A percentile compares a stretch with the other conserved stretches of the same genome.
Evolutionary conservation across 768 basidiomycete genomes (phyloP).

Genomic region (Trametes meyenii): DNA sequence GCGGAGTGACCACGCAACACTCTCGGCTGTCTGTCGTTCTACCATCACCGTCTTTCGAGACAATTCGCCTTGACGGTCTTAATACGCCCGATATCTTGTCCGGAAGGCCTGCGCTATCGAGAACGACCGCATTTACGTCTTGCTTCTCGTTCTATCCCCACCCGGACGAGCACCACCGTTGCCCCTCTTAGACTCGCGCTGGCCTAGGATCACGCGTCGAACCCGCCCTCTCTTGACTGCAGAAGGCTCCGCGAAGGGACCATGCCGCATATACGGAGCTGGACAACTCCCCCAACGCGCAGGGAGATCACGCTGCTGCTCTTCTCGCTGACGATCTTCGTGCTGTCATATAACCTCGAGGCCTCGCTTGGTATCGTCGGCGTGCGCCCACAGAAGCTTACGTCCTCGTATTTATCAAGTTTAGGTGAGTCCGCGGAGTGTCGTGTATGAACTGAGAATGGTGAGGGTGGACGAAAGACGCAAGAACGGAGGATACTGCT

Average conservation of each 20-base stretch:
- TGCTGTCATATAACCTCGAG: slow-evolving; percentile 77
- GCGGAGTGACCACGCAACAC: not conserved
- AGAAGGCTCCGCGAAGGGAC: not conserved
- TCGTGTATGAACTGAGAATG: not conserved
- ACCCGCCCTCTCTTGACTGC: not conserved
- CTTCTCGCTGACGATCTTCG: slow-evolving; percentile 64
- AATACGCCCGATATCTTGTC: not conserved
- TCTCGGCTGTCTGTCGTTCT: not conserved
- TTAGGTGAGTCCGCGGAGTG: slow-evolving; percentile 19
- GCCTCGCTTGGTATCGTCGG: slow-evolving; percentile 54
- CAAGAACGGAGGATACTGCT: too few species aligned
- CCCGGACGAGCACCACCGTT: slow-evolving; percentile 10
- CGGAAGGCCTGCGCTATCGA: not conserved
- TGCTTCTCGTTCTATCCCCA: slow-evolving; percentile 8
- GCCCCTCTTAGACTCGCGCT: slow-evolving; percentile 8
- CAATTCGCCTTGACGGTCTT: slow-evolving; percentile 10
- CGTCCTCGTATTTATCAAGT: slow-evolving; percentile 27
- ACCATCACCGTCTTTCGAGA: not conserved
- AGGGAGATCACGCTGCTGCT: slow-evolving; percentile 74
- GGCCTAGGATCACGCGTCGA: not conserved
- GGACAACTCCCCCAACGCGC: slow-evolving; percentile 68
- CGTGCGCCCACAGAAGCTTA: slow-evolving; percentile 31
- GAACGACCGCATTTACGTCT: not conserved
- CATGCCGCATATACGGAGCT: slow-evolving; percentile 48
- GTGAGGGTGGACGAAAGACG: too few species aligned